Evolutionary conservation across 2,329 filamentous ascomycete genomes (phyloP).

Genomic region (Neophaeococcomyces mojaviensis): DNA sequence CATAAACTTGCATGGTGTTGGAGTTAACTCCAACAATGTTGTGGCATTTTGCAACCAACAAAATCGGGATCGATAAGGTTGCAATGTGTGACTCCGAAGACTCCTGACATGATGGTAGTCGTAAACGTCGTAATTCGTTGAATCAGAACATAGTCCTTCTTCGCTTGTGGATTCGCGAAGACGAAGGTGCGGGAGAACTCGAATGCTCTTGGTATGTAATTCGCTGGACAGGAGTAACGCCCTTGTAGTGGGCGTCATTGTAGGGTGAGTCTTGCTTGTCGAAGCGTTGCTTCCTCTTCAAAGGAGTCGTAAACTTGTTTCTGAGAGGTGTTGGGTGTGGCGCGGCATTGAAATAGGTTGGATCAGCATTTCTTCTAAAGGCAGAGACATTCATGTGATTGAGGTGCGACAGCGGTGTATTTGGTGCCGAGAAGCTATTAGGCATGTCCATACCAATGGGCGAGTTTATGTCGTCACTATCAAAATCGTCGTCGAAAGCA

Average conservation of each 20-base stretch:
- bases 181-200: constrained; percentile 16
- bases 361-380: constrained; percentile 56
- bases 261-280: constrained; percentile 19
- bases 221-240: constrained; percentile 23
- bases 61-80: too few species aligned
- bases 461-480: constrained; percentile 36
- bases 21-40: too few species aligned
- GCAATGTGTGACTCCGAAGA: too few species aligned
- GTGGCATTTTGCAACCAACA: too few species aligned
- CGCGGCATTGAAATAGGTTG: constrained; percentile 30
- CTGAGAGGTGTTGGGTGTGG: constrained; percentile 34
- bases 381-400: constrained; percentile 67
- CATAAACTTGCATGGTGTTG: too few species aligned
- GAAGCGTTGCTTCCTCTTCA: constrained; percentile 14
- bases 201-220: constrained; percentile 19
- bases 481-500: constrained; percentile 53
- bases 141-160: constrained; percentile 7
- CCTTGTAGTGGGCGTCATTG: constrained; percentile 22
- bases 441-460: constrained; percentile 16
- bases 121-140: not conserved
- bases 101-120: not conserved
- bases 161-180: constrained; percentile 9
- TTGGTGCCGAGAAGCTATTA: constrained; percentile 8
- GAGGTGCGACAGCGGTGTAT: constrained; percentile 43
- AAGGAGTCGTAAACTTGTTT: constrained; percentile 15